phyloP scores from a whole-genome alignment of 2,329 filamentous ascomycete genomes.

The Epichloe glyceriae region DNA sequence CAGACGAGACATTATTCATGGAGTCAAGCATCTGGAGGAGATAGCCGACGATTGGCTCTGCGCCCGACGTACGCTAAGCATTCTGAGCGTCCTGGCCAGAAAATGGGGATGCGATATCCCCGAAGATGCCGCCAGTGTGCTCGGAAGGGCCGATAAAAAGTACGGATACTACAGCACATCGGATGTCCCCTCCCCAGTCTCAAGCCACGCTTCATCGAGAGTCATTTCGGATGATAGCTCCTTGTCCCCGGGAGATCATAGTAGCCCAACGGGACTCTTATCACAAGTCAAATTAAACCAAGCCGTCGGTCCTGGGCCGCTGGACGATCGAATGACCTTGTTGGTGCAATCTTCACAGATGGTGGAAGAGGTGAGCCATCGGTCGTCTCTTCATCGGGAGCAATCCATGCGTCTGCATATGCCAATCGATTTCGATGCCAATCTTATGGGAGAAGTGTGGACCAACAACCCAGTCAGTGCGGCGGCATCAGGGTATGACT shows the following conservation, averaged over 20 bases:
- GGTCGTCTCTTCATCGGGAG: background rate
- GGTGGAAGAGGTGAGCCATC: background rate
- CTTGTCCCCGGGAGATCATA: slow-evolving; percentile 16
- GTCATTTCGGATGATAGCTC: slow-evolving; percentile 15
- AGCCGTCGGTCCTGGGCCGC: background rate
- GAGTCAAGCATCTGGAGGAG: slow-evolving; percentile 83
- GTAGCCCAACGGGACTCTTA: slow-evolving; percentile 22
- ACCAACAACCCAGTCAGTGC: background rate
- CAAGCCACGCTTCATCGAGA: slow-evolving; percentile 19
- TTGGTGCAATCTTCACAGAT: slow-evolving; percentile 7
- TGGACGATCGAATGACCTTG: slow-evolving; percentile 7
- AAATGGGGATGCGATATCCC: slow-evolving; percentile 86
- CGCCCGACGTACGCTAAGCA: slow-evolving; percentile 70
- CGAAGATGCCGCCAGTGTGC: slow-evolving; percentile 62
- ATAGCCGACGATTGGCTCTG: slow-evolving; percentile 93
- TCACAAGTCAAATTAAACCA: slow-evolving; percentile 14
- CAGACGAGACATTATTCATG: slow-evolving; percentile 77
- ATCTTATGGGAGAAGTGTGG: slow-evolving; percentile 16
- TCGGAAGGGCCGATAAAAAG: slow-evolving; percentile 67
- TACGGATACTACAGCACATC: slow-evolving; percentile 59
- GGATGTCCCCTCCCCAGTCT: slow-evolving; percentile 43
- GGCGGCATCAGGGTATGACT: background rate
- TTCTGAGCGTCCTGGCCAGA: slow-evolving; percentile 71
- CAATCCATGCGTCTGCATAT: slow-evolving; percentile 3
- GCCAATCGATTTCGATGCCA: slow-evolving; percentile 11